Base-by-base conservation (phyloP, 352 stramenopile species). In the Peronospora farinosa region DNA sequence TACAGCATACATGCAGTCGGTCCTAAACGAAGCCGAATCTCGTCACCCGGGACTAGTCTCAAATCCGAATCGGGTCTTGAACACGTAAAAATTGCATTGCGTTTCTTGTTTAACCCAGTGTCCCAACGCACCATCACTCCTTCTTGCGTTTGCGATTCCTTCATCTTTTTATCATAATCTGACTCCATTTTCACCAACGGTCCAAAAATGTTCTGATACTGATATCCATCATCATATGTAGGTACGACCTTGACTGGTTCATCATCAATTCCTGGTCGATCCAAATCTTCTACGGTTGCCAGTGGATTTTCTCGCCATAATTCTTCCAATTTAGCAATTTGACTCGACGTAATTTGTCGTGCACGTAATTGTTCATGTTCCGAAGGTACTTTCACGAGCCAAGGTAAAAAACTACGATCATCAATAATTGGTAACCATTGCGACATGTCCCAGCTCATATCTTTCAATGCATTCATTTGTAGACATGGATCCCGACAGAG, bases 151-250 rank as follows among this genome's bases (percentile, higher is more conserved):
- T 98, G 80, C 52, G 84, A 80, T 56, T 98, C 95, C 68, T 98
- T 99, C 77, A 98, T 98, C 65, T 98, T 96, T 65, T 97, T 97
- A 78, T 99, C 97, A 55, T 99, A 98, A 73, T 99, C 96, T 5
- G 96, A 97, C 75, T 99, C 97, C 71, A 98, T 95, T 70, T 99
- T 98, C n/a, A 99, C 96, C 9, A 99, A 68, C 9, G 97, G 97
- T 4, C 91, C 96, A 53, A 99, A 89, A 40, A 99, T 91, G 72
- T 98, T 98, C 70, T 99, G 96, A 76, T 99, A 99, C 75, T 99
- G 96, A 67, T 98, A 99, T 19, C 96, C 97, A 65, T 99, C 96
- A 48, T 99, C 95, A 64, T 99, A 99, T 28, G 86, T 84, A 13
- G 91, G 60, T 27, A 89, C 58, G 0, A 98, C 95, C 0, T 86